These are phyloP conservation scores for Diaporthe caulivora DNA, from an alignment of 2,329 filamentous ascomycete genomes.

Conservation along the genomic window DNA sequence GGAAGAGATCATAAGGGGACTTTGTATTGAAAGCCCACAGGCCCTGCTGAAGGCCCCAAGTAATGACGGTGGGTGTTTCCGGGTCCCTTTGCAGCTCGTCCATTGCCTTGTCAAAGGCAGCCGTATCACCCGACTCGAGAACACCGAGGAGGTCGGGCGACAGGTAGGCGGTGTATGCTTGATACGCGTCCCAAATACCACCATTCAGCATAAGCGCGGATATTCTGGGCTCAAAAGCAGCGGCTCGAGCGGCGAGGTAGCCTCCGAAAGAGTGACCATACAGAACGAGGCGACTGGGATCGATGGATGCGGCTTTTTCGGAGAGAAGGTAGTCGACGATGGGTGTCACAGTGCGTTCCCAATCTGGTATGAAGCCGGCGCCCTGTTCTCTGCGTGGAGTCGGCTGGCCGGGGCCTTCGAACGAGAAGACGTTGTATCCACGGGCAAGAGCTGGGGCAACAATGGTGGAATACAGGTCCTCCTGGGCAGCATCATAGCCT, in stretches of 20 bases:
- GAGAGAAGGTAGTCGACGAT: conserved; percentile 52
- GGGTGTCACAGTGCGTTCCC: conserved; percentile 55
- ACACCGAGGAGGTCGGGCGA: not conserved
- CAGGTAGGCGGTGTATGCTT: not conserved
- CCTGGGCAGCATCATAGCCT: conserved; percentile 53
- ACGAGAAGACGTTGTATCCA: conserved; percentile 58
- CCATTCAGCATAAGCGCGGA: conserved; percentile 54
- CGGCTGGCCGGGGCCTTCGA: conserved; percentile 60
- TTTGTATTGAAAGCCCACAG: conserved; percentile 1
- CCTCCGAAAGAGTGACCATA: conserved; percentile 58
- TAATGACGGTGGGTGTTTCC: not conserved
- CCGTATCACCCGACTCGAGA: not conserved
- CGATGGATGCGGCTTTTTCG: conserved; percentile 46
- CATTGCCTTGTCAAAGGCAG: not conserved
- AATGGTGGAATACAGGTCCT: conserved; percentile 50
- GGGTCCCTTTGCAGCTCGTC: not conserved
- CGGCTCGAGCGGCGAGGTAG: conserved; percentile 54
- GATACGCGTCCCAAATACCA: conserved; percentile 46
- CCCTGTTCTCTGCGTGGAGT: conserved; percentile 54
- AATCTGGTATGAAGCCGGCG: conserved; percentile 58
- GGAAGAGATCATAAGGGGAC: conserved; percentile 10
- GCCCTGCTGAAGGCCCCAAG: not conserved
- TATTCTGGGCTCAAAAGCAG: conserved; percentile 58
- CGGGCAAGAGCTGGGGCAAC: conserved; percentile 50
- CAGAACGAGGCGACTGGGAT: conserved; percentile 50